These are phyloP conservation scores for Quercus tomentella DNA, from an alignment of 331 rosid genomes.

Conservation along the genomic window DNA sequence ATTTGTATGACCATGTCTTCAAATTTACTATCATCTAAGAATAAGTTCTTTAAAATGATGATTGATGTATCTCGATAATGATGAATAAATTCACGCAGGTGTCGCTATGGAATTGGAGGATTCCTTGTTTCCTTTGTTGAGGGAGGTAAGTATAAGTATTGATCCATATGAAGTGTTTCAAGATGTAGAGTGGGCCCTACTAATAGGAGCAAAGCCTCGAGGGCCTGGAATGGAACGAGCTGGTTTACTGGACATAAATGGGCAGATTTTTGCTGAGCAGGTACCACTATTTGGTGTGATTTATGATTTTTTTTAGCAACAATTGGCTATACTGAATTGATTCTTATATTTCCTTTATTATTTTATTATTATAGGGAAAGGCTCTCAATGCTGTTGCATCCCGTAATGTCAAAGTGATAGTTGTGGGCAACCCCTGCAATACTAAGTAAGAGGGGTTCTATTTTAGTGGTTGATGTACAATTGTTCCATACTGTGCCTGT, in stretches of 20 bases:
- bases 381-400: constrained; percentile 90
- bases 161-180: constrained; percentile 93
- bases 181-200: constrained; percentile 93
- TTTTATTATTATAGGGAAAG: constrained; percentile 49
- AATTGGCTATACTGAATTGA: neutral
- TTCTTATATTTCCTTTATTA: neutral
- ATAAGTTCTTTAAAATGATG: neutral
- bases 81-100: constrained; percentile 41
- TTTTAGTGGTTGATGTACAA: constrained; percentile 10
- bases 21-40: neutral
- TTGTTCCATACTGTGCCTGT: constrained; percentile 3
- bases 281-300: constrained; percentile 25
- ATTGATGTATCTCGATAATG: neutral
- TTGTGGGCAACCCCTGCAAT: constrained; percentile 97
- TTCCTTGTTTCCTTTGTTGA: constrained; percentile 77
- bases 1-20: neutral
- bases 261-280: constrained; percentile 86
- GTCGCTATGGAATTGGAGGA: constrained; percentile 99
- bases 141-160: constrained; percentile 83
- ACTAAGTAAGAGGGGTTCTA: constrained; percentile 59
- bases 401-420: constrained; percentile 76
- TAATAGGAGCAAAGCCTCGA: constrained; percentile 98
- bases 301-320: neutral
- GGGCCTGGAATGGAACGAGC: constrained; percentile 99
- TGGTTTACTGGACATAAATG: constrained; percentile 75